Conservation (phyloP, 306 rosid species). For the Fragaria vesca region DNA sequence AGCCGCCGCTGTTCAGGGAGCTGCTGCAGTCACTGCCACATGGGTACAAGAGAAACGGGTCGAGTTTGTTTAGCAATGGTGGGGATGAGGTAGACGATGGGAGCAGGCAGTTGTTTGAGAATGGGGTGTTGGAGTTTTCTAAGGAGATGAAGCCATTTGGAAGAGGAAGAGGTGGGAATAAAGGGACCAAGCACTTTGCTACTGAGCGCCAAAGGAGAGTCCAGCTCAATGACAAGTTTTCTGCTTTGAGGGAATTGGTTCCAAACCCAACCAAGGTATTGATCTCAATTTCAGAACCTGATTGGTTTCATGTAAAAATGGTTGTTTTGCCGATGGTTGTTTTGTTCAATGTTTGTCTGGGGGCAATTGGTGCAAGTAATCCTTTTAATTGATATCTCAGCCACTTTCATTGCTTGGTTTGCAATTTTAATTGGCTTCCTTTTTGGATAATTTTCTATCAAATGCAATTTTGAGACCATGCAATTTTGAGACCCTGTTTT, state of each 20-base stretch:
- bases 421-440: background rate
- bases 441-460: background rate
- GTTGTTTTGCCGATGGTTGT: background rate
- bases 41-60: slow-evolving; percentile 53
- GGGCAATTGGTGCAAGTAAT: background rate
- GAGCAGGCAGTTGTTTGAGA: slow-evolving; percentile 42
- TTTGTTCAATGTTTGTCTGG: background rate
- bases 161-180: slow-evolving; percentile 44
- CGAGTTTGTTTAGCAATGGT: slow-evolving; percentile 37
- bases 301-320: background rate
- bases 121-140: slow-evolving; percentile 66
- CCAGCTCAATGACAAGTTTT: slow-evolving; percentile 46
- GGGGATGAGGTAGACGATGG: slow-evolving; percentile 67
- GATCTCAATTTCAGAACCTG: background rate
- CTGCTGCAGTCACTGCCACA: slow-evolving; percentile 68
- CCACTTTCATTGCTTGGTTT: background rate
- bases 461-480: background rate
- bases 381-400: background rate
- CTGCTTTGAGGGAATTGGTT: slow-evolving; percentile 44
- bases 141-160: slow-evolving; percentile 43
- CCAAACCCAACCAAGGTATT: slow-evolving; percentile 70
- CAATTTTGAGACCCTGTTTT: background rate
- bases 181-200: slow-evolving; percentile 43
- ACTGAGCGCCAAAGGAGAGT: slow-evolving; percentile 64
- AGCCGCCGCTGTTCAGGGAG: slow-evolving; percentile 72